Base-by-base conservation (phyloP, 2,329 filamentous ascomycete genomes). In the Monilinia fructigena region DNA sequence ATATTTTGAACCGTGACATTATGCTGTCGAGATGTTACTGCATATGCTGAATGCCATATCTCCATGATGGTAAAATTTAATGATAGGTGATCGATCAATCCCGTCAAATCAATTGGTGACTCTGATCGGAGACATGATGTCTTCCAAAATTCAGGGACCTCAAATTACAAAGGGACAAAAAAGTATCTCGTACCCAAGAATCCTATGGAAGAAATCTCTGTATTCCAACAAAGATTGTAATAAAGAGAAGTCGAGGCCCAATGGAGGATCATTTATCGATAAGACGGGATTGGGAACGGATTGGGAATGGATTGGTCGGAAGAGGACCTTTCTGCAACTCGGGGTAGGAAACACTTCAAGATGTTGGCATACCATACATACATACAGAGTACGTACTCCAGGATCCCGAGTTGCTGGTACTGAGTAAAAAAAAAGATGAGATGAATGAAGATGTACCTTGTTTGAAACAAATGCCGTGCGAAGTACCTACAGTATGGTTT, bases 41-140 rank as follows among this genome's bases (percentile, higher is more conserved):
- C 56, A 59, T 59, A 59, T 59, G 42, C 56, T 59, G 56, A 35
- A 31, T 18, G 20, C 42, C 45, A 48, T 48, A 48, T 48, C 45
- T 48, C 45, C 42, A 16, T 14, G 45, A 48, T 48, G 45, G 45
- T n/a, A 18, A 10, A 48, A n/a, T n/a, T 7, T n/a, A 2, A 10
- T 59, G 42, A 40, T 23, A 59, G 26, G 42, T 59, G 42, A 48
- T 23, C 56, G 42, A 48, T 23, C 56, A 47, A 35, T 40, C 42
- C 40, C 56, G 18, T 18, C 20, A 18, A 11, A 45, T 18, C 20
- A 31, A n/a, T 35, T 35, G 18, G 26, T 23, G 12, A n/a, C 35
- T 18, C n/a, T 59, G 42, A 48, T 48, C 23, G 45, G 45, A 10
- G 45, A n/a, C 3, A 23, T 48, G 4, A 35, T 35, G 7, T 35